These are phyloP conservation scores for Metschnikowia santaceciliae DNA, from an alignment of 805 yeast genomes.

Conservation along the genomic window DNA sequence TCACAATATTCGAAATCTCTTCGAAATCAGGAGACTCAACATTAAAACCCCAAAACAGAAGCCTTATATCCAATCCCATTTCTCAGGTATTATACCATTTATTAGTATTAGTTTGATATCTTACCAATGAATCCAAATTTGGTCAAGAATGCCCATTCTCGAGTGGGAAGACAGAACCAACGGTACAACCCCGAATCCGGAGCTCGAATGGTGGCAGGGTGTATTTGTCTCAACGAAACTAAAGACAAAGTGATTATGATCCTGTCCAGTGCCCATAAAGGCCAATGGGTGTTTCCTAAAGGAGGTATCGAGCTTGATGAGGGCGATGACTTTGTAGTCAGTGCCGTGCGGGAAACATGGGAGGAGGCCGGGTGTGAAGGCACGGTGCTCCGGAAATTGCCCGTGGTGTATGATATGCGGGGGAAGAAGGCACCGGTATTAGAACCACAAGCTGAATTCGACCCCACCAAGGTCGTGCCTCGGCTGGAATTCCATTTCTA, in stretches of 20 bases:
- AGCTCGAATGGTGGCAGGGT: conserved; percentile 90
- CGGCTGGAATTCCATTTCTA: conserved; percentile 85
- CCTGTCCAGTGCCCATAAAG: conserved; percentile 63
- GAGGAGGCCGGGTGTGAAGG: conserved; percentile 95
- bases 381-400: conserved; percentile 49
- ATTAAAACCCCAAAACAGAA: too few relatives aligned
- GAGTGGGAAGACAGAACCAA: conserved; percentile 59
- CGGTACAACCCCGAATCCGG: conserved; percentile 58
- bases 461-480: conserved; percentile 48
- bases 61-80: too few relatives aligned
- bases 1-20: too few relatives aligned
- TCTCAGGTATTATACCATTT: too few relatives aligned
- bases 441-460: conserved; percentile 28
- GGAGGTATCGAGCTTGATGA: conserved; percentile 95
- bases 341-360: conserved; percentile 92
- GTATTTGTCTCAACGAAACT: conserved; percentile 62
- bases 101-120: too few relatives aligned
- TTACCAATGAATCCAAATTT: background rate
- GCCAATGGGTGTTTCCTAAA: conserved; percentile 87
- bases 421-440: conserved; percentile 38
- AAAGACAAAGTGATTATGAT: conserved; percentile 70
- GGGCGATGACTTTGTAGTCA: conserved; percentile 37
- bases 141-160: conserved; percentile 14
- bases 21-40: too few relatives aligned
- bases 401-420: conserved; percentile 58